Evolutionary conservation across 257 asterid genomes (phyloP), one percentile per base, ranked within the genome.

Genomic region (Hygrophila difformis): DNA sequence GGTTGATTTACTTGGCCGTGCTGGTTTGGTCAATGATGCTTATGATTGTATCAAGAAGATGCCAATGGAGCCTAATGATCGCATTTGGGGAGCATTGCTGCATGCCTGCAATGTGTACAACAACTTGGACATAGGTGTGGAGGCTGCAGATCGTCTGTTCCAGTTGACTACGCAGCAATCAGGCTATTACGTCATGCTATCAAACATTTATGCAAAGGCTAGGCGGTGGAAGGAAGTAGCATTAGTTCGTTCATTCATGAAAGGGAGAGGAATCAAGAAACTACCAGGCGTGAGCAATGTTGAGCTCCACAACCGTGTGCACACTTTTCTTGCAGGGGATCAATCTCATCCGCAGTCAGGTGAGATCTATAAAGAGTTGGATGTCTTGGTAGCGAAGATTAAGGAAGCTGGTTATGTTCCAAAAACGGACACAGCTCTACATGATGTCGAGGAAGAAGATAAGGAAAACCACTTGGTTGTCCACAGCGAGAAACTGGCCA

Each of bases 381-480:
- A 82, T 46, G 36, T 59, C 11, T 69, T 89, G 49, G 43, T 89
- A 8, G 93, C 79, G 44, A 85, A 85, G 60, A 82, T 82, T 76
- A 82, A 77, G 64, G 87, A 77, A 57, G 68, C 65, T 1, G 96
- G 98, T n/a, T 85, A 82, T 59, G 62, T 79, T 44, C 94, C 96
- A 2, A 84, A 66, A 59, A 85, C 77, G 0, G 84, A 79, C 16
- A 59, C 62, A 18, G 84, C 98, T 5, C 68, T 89, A 60, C 96
- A 85, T 15, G 96, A 85, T 13, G 82, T 85, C 51, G 98, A 85
- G 85, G 96, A 79, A 69, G 98, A 89, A 59, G 98, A 85, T 46
- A 89, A 85, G 29, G 94, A 85, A 53, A 78, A 85, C 53, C 98
- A 81, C 56, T 47, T 89, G 15, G 75, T 57, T 5, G 85, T 84